These are phyloP conservation scores for Pythium plurisporium DNA, from an alignment of 352 stramenopile species.

Conservation along the genomic window DNA sequence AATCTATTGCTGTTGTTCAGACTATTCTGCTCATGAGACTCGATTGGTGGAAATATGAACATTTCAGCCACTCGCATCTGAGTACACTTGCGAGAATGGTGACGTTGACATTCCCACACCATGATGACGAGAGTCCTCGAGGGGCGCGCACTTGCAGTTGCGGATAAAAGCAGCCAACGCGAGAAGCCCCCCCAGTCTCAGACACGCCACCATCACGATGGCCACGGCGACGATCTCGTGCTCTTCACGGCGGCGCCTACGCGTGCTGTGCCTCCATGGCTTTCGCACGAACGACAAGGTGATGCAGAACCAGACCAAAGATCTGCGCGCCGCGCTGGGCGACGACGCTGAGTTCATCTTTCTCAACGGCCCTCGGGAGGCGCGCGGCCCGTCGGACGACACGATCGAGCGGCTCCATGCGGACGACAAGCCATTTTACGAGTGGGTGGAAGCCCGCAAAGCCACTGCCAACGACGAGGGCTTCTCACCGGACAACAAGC, in stretches of 20 bases:
- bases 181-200: too few species aligned
- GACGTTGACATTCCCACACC: background rate
- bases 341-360: slow-evolving; percentile 53
- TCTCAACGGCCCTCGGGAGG: slow-evolving; percentile 45
- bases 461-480: slow-evolving; percentile 12
- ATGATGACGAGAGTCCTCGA: slow-evolving; percentile 3
- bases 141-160: background rate
- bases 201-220: too few species aligned
- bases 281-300: slow-evolving; percentile 50
- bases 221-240: background rate
- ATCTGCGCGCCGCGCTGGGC: slow-evolving; percentile 36
- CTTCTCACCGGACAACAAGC: slow-evolving; percentile 21
- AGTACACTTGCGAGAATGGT: too few species aligned
- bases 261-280: slow-evolving; percentile 60
- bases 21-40: too few species aligned
- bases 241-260: slow-evolving; percentile 17
- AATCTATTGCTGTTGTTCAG: too few species aligned
- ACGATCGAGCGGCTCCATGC: slow-evolving; percentile 43
- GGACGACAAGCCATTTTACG: slow-evolving; percentile 44
- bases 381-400: slow-evolving; percentile 36
- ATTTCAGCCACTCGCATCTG: too few species aligned
- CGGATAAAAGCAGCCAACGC: too few species aligned
- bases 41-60: too few species aligned
- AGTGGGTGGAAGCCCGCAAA: slow-evolving; percentile 36
- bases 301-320: slow-evolving; percentile 48